Base-by-base conservation (phyloP, 176 grass and related monocot genomes). In the Secale cereale region DNA sequence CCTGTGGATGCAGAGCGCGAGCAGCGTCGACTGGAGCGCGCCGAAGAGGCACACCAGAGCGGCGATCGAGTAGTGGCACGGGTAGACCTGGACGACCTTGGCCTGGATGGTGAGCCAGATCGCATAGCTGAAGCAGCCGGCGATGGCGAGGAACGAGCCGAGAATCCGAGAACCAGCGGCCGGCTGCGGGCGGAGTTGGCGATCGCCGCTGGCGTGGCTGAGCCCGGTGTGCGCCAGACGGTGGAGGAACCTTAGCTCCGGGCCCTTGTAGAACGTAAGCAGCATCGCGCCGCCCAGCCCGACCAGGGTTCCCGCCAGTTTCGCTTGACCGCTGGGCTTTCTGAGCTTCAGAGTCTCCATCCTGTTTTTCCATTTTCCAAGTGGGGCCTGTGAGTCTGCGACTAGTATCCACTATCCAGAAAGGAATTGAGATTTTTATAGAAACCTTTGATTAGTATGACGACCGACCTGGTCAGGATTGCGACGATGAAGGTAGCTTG, bases 181-280 rank as follows among this genome's bases (percentile, higher is more conserved):
- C 15, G 84, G 17, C 70, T 74, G 29, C 56, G 77, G 48, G 63
- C 5, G 61, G 30, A 7, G 40, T 15, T 41, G 74, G 62, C 40
- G 45, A 57, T 15, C 33, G 65, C 68, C 63, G 3, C 32, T 29
- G 43, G 68, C 22, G 45, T 40, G 80, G 35, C 28, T 30, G 20
- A 89, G 50, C 65, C 71, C 76, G 27, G 80, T 60, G 14, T 1
- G 84, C 7, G 79, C 63, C 9, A 46, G 50, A 6, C 10, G 57
- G 36, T 62, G 72, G 62, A 84, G 15, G 8, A 84, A 1, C 10
- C 15, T 85, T 70, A 92, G 6, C 39, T 87, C 66, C 40, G 74
- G 31, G 37, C 87, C 91, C 46, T 85, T 92, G 85, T 92, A 92
- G 72, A 92, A 92, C 50, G 91, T 92, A 37, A 92, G 81, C 59